A percentile compares a stretch with the other conserved stretches of the same genome.
Evolutionary conservation across 169 alveolate genomes (phyloP).

Genomic region (Babesia gibsoni): DNA sequence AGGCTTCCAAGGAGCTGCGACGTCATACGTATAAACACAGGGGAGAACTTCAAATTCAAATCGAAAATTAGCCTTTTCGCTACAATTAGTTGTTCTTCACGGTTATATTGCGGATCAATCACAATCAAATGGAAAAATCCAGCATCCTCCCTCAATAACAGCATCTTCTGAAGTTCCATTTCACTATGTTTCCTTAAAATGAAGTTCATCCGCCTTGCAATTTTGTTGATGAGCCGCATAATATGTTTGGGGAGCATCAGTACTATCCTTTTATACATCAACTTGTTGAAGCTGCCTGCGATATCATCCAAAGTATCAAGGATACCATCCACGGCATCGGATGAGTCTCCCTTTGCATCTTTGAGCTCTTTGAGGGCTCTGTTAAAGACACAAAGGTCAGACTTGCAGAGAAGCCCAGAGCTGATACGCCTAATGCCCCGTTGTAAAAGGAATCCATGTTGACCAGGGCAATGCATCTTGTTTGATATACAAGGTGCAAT

Average conservation of each 20-base stretch:
- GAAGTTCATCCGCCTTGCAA: neutral
- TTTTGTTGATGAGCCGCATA: neutral
- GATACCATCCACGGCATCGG: neutral
- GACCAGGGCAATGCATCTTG: neutral
- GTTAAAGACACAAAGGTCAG: neutral
- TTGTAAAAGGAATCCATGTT: neutral
- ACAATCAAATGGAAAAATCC: conserved; percentile 8
- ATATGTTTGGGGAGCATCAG: neutral
- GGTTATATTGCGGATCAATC: neutral
- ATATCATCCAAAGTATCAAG: neutral
- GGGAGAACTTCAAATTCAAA: conserved; percentile 13
- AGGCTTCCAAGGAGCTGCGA: neutral
- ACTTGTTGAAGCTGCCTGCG: conserved; percentile 8
- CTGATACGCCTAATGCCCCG: conserved; percentile 12
- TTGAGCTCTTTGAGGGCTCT: neutral
- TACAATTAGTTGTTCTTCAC: conserved; percentile 7
- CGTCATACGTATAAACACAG: neutral
- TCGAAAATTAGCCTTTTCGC: neutral
- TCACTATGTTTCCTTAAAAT: neutral
- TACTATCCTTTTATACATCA: conserved; percentile 5
- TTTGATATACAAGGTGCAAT: neutral
- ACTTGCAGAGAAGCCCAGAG: conserved; percentile 9
- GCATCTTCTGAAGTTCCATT: neutral
- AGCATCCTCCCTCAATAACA: neutral
- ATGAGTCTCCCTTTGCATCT: neutral